These are phyloP conservation scores for Heracleum sosnowskyi DNA, from an alignment of 129 eudicot species.

Conservation along the genomic window DNA sequence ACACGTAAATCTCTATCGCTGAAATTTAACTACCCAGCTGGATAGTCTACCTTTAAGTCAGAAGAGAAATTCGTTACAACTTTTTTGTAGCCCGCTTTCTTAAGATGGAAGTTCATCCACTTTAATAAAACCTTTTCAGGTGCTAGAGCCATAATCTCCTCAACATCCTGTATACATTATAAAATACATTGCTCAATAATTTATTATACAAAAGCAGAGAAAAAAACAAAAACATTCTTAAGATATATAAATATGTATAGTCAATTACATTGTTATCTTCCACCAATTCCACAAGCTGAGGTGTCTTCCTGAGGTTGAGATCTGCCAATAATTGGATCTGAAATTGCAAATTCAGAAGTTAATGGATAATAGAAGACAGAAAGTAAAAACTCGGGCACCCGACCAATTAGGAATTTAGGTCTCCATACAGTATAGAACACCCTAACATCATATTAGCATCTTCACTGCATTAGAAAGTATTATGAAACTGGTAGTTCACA, in stretches of 20 bases:
- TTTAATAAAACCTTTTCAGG: conserved; percentile 76
- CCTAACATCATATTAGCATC: background rate
- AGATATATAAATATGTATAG: conserved; percentile 7
- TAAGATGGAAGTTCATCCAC: conserved; percentile 96
- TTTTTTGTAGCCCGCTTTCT: conserved; percentile 86
- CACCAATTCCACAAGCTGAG: conserved; percentile 89
- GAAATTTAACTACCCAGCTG: background rate
- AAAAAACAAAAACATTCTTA: background rate
- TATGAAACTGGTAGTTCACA: background rate
- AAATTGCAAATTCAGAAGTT: conserved; percentile 12
- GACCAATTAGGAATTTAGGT: background rate
- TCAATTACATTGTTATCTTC: conserved; percentile 66
- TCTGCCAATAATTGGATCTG: conserved; percentile 93
- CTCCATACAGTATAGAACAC: background rate
- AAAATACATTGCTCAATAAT: background rate
- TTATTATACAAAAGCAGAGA: conserved; percentile 4
- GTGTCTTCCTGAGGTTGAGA: conserved; percentile 93
- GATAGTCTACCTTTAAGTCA: conserved; percentile 61
- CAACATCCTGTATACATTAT: conserved; percentile 58
- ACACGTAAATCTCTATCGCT: background rate
- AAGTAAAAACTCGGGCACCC: conserved; percentile 2
- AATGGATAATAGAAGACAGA: background rate
- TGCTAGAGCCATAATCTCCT: conserved; percentile 83
- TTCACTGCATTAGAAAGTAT: background rate
- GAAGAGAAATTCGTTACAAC: conserved; percentile 76